Percentiles rank a stretch among this genome's conserved stretches.
Conservation (phyloP, 768 basidiomycete species). For the Hygrophoropsis aurantiaca region DNA sequence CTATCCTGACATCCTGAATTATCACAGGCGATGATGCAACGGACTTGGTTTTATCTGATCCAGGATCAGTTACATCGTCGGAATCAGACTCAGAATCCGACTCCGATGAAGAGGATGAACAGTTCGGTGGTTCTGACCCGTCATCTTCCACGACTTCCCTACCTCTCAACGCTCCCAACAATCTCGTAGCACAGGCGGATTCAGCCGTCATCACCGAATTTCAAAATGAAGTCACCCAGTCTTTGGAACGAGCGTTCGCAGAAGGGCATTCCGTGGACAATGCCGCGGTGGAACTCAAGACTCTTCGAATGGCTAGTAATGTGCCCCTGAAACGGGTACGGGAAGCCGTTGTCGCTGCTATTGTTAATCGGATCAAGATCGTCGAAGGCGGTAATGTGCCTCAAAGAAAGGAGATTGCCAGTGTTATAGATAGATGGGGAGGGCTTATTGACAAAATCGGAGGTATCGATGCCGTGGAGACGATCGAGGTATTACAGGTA, state of each 20-base stretch:
- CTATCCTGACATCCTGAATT: background rate
- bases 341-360: slow-evolving; percentile 83
- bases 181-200: slow-evolving; percentile 36
- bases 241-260: slow-evolving; percentile 87
- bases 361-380: slow-evolving; percentile 72
- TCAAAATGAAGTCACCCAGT: slow-evolving; percentile 71
- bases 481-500: slow-evolving; percentile 78
- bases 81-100: slow-evolving; percentile 46
- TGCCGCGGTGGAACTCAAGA: slow-evolving; percentile 92
- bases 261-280: slow-evolving; percentile 93
- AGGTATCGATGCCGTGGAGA: slow-evolving; percentile 80
- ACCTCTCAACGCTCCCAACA: slow-evolving; percentile 39
- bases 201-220: slow-evolving; percentile 67
- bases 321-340: slow-evolving; percentile 84
- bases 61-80: slow-evolving; percentile 53
- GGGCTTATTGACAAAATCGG: slow-evolving; percentile 77
- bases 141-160: slow-evolving; percentile 52
- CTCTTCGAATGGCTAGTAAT: slow-evolving; percentile 95
- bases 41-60: slow-evolving; percentile 63
- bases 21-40: slow-evolving; percentile 53
- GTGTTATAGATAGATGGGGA: slow-evolving; percentile 78
- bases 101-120: slow-evolving; percentile 41
- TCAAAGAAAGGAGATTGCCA: slow-evolving; percentile 66
- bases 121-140: slow-evolving; percentile 29
- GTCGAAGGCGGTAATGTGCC: slow-evolving; percentile 52